Evolutionary conservation across 2,329 filamentous ascomycete genomes (phyloP).

Genomic region (Dissoconium aciculare): DNA sequence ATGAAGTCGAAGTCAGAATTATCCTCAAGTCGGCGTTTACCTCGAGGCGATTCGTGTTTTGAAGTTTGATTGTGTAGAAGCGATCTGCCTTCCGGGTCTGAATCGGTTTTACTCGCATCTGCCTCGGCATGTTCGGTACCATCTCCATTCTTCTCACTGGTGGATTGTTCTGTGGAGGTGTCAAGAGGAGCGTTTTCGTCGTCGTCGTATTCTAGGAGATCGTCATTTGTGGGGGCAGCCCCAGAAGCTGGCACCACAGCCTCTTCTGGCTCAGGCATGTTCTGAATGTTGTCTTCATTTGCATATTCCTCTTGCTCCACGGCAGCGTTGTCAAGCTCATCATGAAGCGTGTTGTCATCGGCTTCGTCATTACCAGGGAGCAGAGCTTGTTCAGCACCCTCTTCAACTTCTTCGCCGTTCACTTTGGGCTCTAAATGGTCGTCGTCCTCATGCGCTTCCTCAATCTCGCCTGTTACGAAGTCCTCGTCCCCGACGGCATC

Average conservation of each 20-base stretch:
- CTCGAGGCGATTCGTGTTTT: constrained; percentile 14
- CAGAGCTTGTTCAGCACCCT: neutral
- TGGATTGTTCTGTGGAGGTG: constrained; percentile 2
- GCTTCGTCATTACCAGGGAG: constrained; percentile 4
- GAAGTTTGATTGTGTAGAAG: constrained; percentile 2
- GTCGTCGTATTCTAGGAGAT: constrained; percentile 11
- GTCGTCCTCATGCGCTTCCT: constrained; percentile 12
- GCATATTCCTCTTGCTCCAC: constrained; percentile 3
- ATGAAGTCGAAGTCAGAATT: constrained; percentile 14
- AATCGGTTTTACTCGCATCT: constrained; percentile 19
- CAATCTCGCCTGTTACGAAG: constrained; percentile 13
- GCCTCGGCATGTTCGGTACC: constrained; percentile 9
- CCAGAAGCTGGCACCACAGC: neutral
- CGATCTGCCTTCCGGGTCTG: constrained; percentile 7
- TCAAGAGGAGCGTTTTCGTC: constrained; percentile 11
- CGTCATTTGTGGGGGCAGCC: constrained; percentile 4
- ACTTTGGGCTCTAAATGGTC: constrained; percentile 12
- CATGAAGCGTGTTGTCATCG: constrained; percentile 1
- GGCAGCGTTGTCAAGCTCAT: constrained; percentile 4
- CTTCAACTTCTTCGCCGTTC: constrained; percentile 1
- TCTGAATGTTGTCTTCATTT: constrained; percentile 3
- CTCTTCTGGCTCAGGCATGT: too few species aligned
- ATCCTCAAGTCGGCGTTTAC: constrained; percentile 22
- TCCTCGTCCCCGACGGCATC: constrained; percentile 13
- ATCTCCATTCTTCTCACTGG: constrained; percentile 2